Evolutionary conservation across 495 filamentous ascomycete genomes (phyloP), one percentile per base, ranked within the genome.

Genomic region (Hypomontagnella monticulosa): DNA sequence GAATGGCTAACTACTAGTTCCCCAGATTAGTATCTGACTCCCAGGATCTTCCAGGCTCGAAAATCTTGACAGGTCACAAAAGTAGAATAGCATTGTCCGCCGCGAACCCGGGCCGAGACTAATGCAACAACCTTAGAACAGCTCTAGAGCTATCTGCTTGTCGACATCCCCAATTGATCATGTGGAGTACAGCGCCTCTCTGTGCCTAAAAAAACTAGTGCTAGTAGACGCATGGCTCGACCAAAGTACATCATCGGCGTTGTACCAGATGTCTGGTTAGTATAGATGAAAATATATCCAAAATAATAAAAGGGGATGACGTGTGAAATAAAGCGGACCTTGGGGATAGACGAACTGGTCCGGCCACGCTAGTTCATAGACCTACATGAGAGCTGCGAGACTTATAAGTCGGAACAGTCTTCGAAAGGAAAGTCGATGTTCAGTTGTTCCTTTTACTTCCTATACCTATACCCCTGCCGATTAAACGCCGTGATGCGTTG

Each of bases 101-200:
- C 55, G 60, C 55, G 27, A 52, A 23, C 16, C 55, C 55, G 59
- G 49, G 20, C 66, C 55, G 66, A 41, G 30, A 18, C 59, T 68
- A 68, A 30, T 54, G 66, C 55, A 55, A 19, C 30, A 49, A 6
- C n/a, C n/a, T 27, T 27, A 27, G n/a, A n/a, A n/a, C n/a, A n/a
- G n/a, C n/a, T n/a, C 23, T 27, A 3, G 6, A 27, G 50, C 15
- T 55, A 56, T 47, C 55, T 63, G 66, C 59, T 64, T 61, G 59
- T 63, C 60, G 56, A 69, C 66, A 69, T 69, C 51, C 44, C 33
- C 59, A 44, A 51, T 18, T 51, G 60, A 38, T 69, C 66, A 69
- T 69, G 66, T 69, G 66, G 55, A 40, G 46, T 41, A 48, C 12
- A 47, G 23, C 14, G 1, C 36, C 19, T 33, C 32, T 12, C 9